phyloP scores from a whole-genome alignment of 768 basidiomycete species.

The Astraeus odoratus region DNA sequence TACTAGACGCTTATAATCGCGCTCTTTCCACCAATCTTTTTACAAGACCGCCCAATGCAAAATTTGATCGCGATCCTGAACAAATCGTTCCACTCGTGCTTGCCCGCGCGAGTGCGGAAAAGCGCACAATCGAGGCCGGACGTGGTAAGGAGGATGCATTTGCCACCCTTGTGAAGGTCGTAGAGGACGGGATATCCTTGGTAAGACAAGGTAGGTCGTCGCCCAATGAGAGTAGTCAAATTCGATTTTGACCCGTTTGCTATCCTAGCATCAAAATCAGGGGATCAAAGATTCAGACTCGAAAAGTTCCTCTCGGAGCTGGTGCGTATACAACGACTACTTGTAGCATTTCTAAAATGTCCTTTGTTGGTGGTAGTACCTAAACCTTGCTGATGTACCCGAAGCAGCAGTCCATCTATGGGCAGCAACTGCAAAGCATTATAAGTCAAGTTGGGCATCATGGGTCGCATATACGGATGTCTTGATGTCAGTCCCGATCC shows the following conservation, averaged over 20 bases:
- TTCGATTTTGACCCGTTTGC: neutral
- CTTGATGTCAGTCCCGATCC: conserved; percentile 43
- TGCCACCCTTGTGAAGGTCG: conserved; percentile 43
- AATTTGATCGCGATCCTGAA: conserved; percentile 43
- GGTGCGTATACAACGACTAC: conserved; percentile 40
- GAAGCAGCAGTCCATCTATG: conserved; percentile 57
- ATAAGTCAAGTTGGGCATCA: conserved; percentile 64
- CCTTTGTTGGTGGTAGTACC: conserved; percentile 34
- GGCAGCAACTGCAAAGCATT: conserved; percentile 57
- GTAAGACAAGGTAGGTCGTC: conserved; percentile 46
- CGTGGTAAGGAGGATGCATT: conserved; percentile 47
- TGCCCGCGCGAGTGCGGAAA: conserved; percentile 60
- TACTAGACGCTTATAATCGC: conserved; percentile 48
- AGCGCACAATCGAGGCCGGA: conserved; percentile 42
- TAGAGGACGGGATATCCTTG: conserved; percentile 59
- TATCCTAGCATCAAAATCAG: conserved; percentile 47
- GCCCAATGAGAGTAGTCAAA: neutral
- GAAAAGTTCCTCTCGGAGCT: conserved; percentile 78
- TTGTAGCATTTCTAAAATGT: neutral
- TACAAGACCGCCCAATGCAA: conserved; percentile 21
- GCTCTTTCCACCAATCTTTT: conserved; percentile 52
- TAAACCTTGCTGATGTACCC: conserved; percentile 34
- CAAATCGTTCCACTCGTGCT: conserved; percentile 58
- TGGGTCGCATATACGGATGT: conserved; percentile 74
- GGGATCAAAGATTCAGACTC: conserved; percentile 71